These are phyloP conservation scores for Lachnellula cervina DNA, from an alignment of 2,329 filamentous ascomycete genomes.

Conservation along the genomic window DNA sequence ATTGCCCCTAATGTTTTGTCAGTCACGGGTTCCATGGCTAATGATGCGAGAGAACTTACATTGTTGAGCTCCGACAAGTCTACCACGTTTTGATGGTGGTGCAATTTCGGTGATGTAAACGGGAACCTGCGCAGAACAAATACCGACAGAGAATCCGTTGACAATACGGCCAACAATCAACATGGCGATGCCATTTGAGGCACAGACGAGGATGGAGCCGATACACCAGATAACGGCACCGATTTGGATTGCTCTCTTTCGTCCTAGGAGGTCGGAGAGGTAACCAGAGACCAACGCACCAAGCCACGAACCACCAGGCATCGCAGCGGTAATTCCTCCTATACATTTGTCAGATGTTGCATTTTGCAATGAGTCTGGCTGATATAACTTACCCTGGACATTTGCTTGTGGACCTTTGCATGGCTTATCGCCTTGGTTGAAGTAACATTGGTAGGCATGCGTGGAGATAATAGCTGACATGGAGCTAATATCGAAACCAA, in stretches of 20 bases:
- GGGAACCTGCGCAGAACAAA: conserved; percentile 59
- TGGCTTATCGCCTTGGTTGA: conserved; percentile 40
- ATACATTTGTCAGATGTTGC: conserved; percentile 29
- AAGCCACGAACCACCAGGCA: conserved; percentile 66
- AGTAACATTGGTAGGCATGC: conserved; percentile 47
- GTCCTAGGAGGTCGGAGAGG: conserved; percentile 51
- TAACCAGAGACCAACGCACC: conserved; percentile 57
- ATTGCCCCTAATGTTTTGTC: conserved; percentile 38
- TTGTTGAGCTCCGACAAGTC: conserved; percentile 67
- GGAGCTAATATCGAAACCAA: conserved; percentile 50
- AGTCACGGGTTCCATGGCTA: background rate
- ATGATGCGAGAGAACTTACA: conserved; percentile 34
- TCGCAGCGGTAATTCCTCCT: conserved; percentile 64
- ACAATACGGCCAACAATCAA: conserved; percentile 53
- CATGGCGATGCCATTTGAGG: conserved; percentile 49
- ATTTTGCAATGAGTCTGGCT: no score
- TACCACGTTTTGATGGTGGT: conserved; percentile 52
- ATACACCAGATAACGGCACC: conserved; percentile 47
- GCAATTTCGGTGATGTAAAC: conserved; percentile 66
- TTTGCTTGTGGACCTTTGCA: conserved; percentile 48
- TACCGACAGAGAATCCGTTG: conserved; percentile 59
- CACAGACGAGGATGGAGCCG: conserved; percentile 55
- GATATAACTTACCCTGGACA: conserved; percentile 32
- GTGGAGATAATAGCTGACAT: conserved; percentile 54
- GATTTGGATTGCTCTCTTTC: conserved; percentile 45